Conservation (phyloP, 805 yeast species). For the Yamadazyma tumulicola region DNA sequence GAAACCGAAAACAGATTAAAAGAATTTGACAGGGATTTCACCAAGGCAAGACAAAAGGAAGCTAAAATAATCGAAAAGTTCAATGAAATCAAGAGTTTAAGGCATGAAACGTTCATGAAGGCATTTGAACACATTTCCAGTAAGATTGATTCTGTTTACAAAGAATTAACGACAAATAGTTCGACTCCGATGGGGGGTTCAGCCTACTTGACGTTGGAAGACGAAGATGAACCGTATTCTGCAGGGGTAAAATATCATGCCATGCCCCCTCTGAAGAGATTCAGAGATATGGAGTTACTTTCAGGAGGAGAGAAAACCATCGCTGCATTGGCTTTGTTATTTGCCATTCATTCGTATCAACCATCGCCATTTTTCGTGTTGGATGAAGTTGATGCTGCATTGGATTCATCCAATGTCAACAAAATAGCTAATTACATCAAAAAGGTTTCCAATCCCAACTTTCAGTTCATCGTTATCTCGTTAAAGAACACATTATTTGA, state of each 20-base stretch:
- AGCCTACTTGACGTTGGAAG: slow-evolving; percentile 84
- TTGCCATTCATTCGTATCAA: slow-evolving; percentile 84
- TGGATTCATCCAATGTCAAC: slow-evolving; percentile 84
- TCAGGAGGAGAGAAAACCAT: slow-evolving; percentile 97
- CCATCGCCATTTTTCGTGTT: slow-evolving; percentile 95
- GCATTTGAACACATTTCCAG: slow-evolving; percentile 77
- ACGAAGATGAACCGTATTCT: slow-evolving; percentile 83
- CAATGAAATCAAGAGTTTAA: slow-evolving; percentile 52
- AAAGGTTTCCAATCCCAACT: slow-evolving; percentile 67
- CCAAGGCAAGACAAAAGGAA: slow-evolving; percentile 59
- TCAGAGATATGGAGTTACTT: slow-evolving; percentile 84
- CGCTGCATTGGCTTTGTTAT: slow-evolving; percentile 90
- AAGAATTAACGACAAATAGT: slow-evolving; percentile 74
- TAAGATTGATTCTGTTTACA: slow-evolving; percentile 72
- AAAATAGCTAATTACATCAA: slow-evolving; percentile 83
- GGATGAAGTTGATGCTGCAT: slow-evolving; percentile 98
- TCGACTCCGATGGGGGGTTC: slow-evolving; percentile 84
- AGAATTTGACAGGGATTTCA: slow-evolving; percentile 63
- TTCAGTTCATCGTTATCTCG: slow-evolving; percentile 91
- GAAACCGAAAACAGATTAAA: slow-evolving; percentile 62
- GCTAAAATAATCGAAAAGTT: slow-evolving; percentile 52
- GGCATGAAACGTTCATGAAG: slow-evolving; percentile 61
- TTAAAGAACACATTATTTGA: slow-evolving; percentile 85
- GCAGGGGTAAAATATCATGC: slow-evolving; percentile 88
- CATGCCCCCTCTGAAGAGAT: slow-evolving; percentile 93